Conservation (phyloP, 2,329 filamentous ascomycete species). For the Ophiobolus disseminans region DNA sequence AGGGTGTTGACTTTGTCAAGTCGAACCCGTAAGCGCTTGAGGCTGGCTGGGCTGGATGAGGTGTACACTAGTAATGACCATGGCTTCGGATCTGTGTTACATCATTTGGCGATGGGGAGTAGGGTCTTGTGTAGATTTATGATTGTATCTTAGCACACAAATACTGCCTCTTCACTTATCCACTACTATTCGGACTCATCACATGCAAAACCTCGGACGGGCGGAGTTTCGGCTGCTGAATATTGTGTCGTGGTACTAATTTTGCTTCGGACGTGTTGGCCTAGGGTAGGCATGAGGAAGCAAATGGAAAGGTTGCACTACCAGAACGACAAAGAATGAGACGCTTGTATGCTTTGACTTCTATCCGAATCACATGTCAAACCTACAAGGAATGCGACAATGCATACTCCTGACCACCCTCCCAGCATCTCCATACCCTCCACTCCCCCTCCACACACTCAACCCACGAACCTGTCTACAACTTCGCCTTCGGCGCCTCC, state of each 20-base stretch:
- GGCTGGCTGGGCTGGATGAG: conserved; percentile 6
- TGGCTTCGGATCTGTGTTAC: conserved; percentile 23
- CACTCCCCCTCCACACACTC: not conserved
- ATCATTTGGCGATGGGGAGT: conserved; percentile 22
- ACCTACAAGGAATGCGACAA: too few species aligned
- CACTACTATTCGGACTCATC: not conserved
- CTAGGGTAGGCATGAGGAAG: too few species aligned
- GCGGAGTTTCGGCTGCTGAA: too few species aligned
- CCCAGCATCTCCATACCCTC: too few species aligned
- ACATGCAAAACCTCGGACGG: too few species aligned
- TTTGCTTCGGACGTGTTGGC: too few species aligned
- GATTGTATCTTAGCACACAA: conserved; percentile 27
- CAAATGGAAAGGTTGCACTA: too few species aligned
- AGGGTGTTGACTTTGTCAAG: conserved; percentile 76
- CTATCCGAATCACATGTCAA: too few species aligned
- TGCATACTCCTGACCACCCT: too few species aligned
- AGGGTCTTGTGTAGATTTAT: conserved; percentile 27
- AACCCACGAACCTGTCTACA: conserved; percentile 61
- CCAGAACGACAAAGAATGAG: too few species aligned
- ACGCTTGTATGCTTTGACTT: too few species aligned
- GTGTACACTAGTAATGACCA: conserved; percentile 42
- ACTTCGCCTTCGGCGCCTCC: conserved; percentile 82
- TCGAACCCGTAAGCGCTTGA: conserved; percentile 56
- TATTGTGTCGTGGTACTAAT: too few species aligned
- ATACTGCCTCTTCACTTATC: conserved; percentile 24